Evolutionary conservation across 2,329 filamentous ascomycete species (phyloP), one percentile per base, ranked within the genome.

Genomic region (Talaromyces sp.): DNA sequence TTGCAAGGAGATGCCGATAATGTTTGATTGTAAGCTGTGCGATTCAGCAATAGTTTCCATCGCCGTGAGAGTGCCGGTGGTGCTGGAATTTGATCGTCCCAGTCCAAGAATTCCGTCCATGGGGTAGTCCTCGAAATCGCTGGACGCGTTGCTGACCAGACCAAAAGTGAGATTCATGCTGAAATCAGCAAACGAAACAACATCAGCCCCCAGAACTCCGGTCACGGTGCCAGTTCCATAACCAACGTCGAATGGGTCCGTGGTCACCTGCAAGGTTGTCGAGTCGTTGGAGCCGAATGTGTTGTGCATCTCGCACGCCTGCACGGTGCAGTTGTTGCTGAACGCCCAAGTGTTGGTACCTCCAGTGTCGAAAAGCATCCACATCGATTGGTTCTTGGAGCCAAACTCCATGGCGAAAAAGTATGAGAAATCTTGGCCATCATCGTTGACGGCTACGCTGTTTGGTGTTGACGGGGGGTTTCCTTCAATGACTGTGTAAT

Each of bases 51-150:
- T 75, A 1, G 82, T 77, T 44, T 88, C 80, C 71, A 95, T 65
- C 19, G 56, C 59, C 17, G 57, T 59, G 11, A 55, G 55, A n/a
- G 57, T 55, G 17, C 63, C 63, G 19, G 42, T 62, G 6, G 57
- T 82, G 39, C 78, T 79, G 2, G 83, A 83, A 11, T 81, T 78
- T 63, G 82, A 83, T 67, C 88, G 86, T 17, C 90, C 89, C 27
- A 96, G 77, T 4, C 92, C 92, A 2, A 96, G 78, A 55, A 96
- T 96, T 27, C 92, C 92, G 72, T 96, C 92, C 74, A 96, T 92
- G 1, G 91, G 89, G 68, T 93, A 96, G 58, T 84, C 83, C 30
- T 80, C 76, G 73, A 96, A 96, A 65, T 95, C 87, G 57, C 85
- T 76, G 0, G 90, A 92, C 1, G 90, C 90, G 27, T 82, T 82